A percentile compares a stretch with the other conserved stretches of the same genome.
Conservation (phyloP, 768 basidiomycete genomes). For the Mycena filopes region DNA sequence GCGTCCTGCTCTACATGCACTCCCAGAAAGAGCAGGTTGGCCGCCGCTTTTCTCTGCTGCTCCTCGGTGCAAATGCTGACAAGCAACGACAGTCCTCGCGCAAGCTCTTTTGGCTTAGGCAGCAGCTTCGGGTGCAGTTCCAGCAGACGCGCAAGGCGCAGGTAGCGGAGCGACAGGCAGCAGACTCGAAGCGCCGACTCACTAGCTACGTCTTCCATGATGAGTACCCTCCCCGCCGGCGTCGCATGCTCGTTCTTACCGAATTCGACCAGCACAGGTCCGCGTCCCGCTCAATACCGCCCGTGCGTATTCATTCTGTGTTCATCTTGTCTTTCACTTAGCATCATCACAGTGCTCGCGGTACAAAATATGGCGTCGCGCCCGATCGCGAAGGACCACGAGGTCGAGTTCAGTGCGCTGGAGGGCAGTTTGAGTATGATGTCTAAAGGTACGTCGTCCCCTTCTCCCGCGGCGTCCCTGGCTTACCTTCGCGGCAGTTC, state of each 20-base stretch:
- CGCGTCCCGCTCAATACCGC: slow-evolving; percentile 73
- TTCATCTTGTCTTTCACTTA: too few relatives aligned
- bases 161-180: slow-evolving; percentile 61
- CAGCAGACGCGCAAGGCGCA: slow-evolving; percentile 52
- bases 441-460: slow-evolving; percentile 62
- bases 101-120: slow-evolving; percentile 58
- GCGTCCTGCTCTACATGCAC: slow-evolving; percentile 65
- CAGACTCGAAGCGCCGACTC: slow-evolving; percentile 47
- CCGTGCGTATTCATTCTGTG: slow-evolving; percentile 34
- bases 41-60: not conserved
- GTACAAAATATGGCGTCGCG: slow-evolving; percentile 82
- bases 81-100: slow-evolving; percentile 47
- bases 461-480: slow-evolving; percentile 5
- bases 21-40: slow-evolving; percentile 51
- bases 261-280: slow-evolving; percentile 50
- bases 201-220: slow-evolving; percentile 45
- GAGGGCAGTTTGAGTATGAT: slow-evolving; percentile 78
- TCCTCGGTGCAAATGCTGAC: not conserved
- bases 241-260: not conserved
- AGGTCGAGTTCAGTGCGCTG: slow-evolving; percentile 79
- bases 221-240: slow-evolving; percentile 26
- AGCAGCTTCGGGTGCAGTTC: slow-evolving; percentile 64
- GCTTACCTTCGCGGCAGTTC: slow-evolving; percentile 47
- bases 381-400: slow-evolving; percentile 66
- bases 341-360: slow-evolving; percentile 58